Conservation (phyloP, 352 stramenopile genomes). For the Pythium rishiriense region DNA sequence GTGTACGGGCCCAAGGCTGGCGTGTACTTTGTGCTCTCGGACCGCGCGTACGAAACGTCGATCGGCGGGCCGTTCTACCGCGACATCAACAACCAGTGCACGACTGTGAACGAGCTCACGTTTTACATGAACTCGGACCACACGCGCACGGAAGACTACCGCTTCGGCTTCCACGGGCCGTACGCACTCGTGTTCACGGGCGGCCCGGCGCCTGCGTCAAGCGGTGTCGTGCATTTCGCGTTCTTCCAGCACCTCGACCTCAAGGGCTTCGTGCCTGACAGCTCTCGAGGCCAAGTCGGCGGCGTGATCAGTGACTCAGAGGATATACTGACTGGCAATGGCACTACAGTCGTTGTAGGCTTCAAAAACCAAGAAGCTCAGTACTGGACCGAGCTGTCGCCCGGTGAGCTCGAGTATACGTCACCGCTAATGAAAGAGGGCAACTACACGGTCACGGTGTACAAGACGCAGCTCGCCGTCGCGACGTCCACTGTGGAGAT, state of each 20-base stretch:
- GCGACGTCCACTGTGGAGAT: conserved; percentile 35
- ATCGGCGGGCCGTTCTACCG: conserved; percentile 49
- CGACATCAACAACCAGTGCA: conserved; percentile 61
- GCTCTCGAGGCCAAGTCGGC: conserved; percentile 33
- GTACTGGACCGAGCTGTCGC: conserved; percentile 38
- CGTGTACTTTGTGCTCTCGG: conserved; percentile 56
- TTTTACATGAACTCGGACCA: conserved; percentile 71
- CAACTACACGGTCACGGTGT: conserved; percentile 53
- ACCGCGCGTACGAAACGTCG: conserved; percentile 45
- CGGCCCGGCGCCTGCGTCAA: conserved; percentile 25
- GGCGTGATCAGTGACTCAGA: conserved; percentile 40
- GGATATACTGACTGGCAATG: conserved; percentile 16
- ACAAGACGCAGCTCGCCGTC: conserved; percentile 55
- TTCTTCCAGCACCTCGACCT: conserved; percentile 45
- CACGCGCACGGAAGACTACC: conserved; percentile 54
- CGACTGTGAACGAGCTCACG: conserved; percentile 46
- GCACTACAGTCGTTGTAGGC: conserved; percentile 32
- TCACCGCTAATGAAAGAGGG: conserved; percentile 49
- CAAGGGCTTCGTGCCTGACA: conserved; percentile 37
- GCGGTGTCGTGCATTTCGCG: conserved; percentile 34
- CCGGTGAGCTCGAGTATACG: conserved; percentile 28
- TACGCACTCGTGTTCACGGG: conserved; percentile 47
- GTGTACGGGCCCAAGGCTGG: conserved; percentile 37
- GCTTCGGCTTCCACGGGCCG: conserved; percentile 52
- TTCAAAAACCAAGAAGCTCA: conserved; percentile 43